Conservation (phyloP, 1,284 basidiomycete genomes). For the Sutorius eximius region DNA sequence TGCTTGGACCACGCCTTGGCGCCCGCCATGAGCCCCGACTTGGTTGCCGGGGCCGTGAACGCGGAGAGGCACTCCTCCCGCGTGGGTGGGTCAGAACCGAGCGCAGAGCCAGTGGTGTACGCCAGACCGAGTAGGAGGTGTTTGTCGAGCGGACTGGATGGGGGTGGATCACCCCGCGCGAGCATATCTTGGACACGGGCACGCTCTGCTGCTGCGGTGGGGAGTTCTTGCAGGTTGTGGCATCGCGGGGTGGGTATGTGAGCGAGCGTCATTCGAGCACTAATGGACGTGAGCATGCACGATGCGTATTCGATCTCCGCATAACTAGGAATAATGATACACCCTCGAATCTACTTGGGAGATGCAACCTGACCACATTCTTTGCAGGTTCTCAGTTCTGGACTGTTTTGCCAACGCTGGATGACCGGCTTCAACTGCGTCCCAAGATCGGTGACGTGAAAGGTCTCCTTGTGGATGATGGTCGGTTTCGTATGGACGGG, state of each 20-base stretch:
- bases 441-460: constrained; percentile 91
- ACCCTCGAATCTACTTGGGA: constrained; percentile 45
- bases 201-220: constrained; percentile 39
- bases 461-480: constrained; percentile 82
- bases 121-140: constrained; percentile 54
- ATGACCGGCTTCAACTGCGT: constrained; percentile 94
- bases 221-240: constrained; percentile 43
- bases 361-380: constrained; percentile 70
- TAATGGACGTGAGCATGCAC: not conserved
- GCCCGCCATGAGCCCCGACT: constrained; percentile 49
- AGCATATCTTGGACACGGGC: constrained; percentile 20
- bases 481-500: constrained; percentile 68
- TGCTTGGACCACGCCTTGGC: constrained; percentile 64
- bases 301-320: constrained; percentile 20
- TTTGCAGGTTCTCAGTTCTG: constrained; percentile 65
- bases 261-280: not conserved
- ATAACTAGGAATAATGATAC: not conserved
- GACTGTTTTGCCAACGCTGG: constrained; percentile 68
- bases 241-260: constrained; percentile 39
- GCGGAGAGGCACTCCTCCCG: constrained; percentile 46
- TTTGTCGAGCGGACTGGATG: constrained; percentile 35
- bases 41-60: constrained; percentile 45
- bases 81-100: constrained; percentile 45
- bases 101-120: constrained; percentile 56
- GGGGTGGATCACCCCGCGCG: constrained; percentile 4